A percentile compares a stretch with the other conserved stretches of the same genome.
These are phyloP conservation scores for Thermomyces lanuginosus DNA, from an alignment of 2,329 filamentous ascomycete species.

Conservation along the genomic window DNA sequence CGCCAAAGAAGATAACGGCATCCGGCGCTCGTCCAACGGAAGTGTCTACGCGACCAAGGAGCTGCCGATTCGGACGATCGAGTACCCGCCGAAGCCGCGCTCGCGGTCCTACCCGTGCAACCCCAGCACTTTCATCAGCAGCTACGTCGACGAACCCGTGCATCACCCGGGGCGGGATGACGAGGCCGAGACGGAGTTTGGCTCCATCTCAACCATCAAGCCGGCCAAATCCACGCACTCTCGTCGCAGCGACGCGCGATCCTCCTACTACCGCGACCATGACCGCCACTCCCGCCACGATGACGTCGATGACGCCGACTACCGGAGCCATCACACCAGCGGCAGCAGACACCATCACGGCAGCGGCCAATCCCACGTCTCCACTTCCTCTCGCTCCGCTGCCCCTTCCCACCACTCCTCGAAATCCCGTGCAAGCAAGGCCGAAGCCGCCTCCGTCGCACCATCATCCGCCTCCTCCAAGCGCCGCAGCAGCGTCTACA, in stretches of 20 bases:
- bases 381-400: conserved; percentile 1
- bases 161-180: conserved; percentile 5
- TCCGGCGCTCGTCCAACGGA: conserved; percentile 22
- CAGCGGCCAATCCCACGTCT: not conserved
- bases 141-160: conserved; percentile 18
- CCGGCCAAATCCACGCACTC: conserved; percentile 14
- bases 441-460: conserved; percentile 14
- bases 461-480: conserved; percentile 7
- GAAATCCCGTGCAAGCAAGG: conserved; percentile 9
- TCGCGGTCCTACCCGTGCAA: conserved; percentile 14
- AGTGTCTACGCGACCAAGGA: conserved; percentile 22
- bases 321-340: conserved; percentile 1
- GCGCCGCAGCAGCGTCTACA: conserved; percentile 8
- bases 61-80: conserved; percentile 24
- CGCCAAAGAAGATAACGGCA: conserved; percentile 11
- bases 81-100: conserved; percentile 18
- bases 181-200: conserved; percentile 16
- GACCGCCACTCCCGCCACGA: conserved; percentile 1
- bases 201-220: conserved; percentile 23
- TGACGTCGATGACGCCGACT: no score
- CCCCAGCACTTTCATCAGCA: conserved; percentile 28
- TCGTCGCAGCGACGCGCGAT: conserved; percentile 8
- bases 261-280: conserved; percentile 7
- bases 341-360: conserved; percentile 4
- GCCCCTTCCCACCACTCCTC: conserved; percentile 1